Evolutionary conservation across 2,329 filamentous ascomycete genomes (phyloP).

Genomic region (Cadophora sp.): DNA sequence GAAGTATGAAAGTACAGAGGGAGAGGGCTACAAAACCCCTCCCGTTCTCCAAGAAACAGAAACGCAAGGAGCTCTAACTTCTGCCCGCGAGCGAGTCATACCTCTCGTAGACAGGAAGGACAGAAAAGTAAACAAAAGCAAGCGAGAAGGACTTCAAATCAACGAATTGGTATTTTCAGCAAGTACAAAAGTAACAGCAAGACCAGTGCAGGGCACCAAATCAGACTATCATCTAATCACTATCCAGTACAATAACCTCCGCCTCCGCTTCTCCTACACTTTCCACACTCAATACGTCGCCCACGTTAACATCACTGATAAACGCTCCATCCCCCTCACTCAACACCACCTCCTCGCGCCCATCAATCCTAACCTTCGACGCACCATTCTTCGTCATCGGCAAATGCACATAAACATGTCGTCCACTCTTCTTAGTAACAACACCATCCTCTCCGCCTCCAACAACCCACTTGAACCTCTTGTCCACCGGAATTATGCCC

Average conservation of each 20-base stretch:
- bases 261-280: conserved; percentile 72
- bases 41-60: too few relatives aligned
- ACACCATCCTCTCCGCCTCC: conserved; percentile 57
- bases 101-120: too few relatives aligned
- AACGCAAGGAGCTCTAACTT: too few relatives aligned
- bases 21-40: too few relatives aligned
- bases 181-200: neutral
- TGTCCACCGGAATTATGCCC: conserved; percentile 70
- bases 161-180: too few relatives aligned
- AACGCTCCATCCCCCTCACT: conserved; percentile 84
- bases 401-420: conserved; percentile 82
- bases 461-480: conserved; percentile 73
- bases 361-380: conserved; percentile 72
- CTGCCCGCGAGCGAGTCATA: too few relatives aligned
- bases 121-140: neutral
- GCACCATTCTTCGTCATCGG: conserved; percentile 80
- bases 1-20: too few relatives aligned
- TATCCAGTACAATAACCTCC: conserved; percentile 51
- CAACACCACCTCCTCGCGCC: conserved; percentile 69
- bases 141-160: too few relatives aligned
- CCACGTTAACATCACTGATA: conserved; percentile 67
- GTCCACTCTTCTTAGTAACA: conserved; percentile 57
- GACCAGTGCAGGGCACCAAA: neutral
- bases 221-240: conserved; percentile 33
- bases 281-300: conserved; percentile 69